Percentiles rank a stretch among this genome's conserved stretches.
Conservation (phyloP, 495 filamentous ascomycete species). For the Neurospora cerealis region DNA sequence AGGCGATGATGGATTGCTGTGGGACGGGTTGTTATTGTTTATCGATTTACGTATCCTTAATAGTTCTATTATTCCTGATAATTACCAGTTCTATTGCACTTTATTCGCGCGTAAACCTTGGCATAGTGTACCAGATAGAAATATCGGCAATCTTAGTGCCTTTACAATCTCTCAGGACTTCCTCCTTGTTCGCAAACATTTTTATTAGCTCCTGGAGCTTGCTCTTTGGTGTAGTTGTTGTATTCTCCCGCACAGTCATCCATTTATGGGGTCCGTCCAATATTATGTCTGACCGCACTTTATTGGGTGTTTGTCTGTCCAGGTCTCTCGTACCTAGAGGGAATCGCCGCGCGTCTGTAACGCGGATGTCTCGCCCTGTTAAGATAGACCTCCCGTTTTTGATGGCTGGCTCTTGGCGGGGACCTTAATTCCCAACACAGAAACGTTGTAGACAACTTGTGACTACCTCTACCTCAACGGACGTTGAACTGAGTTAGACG, state of each 20-base stretch:
- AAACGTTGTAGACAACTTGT: neutral
- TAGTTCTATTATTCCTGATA: too few relatives aligned
- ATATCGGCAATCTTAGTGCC: neutral
- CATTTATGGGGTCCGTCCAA: neutral
- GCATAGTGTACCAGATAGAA: neutral
- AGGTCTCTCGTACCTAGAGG: neutral
- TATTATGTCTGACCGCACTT: neutral
- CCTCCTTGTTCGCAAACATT: neutral
- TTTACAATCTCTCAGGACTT: neutral
- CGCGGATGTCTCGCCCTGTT: neutral
- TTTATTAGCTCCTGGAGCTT: neutral
- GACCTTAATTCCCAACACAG: neutral
- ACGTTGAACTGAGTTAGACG: neutral
- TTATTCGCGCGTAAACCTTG: too few relatives aligned
- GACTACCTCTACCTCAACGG: too few relatives aligned
- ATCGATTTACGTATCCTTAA: too few relatives aligned
- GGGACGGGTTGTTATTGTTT: too few relatives aligned
- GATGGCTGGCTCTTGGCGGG: neutral
- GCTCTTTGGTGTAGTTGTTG: neutral
- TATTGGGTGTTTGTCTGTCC: neutral
- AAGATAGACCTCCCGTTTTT: neutral
- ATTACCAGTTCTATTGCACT: too few relatives aligned
- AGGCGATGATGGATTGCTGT: too few relatives aligned
- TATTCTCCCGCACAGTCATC: neutral
- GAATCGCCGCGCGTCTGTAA: neutral